Evolutionary conservation across 2,329 filamentous ascomycete genomes (phyloP).

Genomic region (Coleophoma crateriformis): DNA sequence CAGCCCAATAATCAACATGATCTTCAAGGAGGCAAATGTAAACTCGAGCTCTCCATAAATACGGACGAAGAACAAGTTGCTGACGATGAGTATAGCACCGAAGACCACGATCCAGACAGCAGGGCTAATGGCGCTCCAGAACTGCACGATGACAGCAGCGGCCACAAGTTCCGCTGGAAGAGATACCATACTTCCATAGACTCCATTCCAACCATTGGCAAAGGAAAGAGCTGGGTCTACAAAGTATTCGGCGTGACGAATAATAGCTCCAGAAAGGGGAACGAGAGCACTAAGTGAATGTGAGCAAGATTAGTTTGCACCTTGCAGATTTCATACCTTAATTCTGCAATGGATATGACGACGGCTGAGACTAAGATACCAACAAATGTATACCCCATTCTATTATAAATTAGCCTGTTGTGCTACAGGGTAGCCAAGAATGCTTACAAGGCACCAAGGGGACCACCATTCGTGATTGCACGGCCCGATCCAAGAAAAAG

Average conservation of each 20-base stretch:
- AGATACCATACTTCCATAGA: constrained; percentile 53
- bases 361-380: constrained; percentile 43
- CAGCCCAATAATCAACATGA: constrained; percentile 57
- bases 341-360: constrained; percentile 44
- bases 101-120: constrained; percentile 30
- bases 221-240: constrained; percentile 43
- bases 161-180: constrained; percentile 58
- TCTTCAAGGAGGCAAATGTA: constrained; percentile 44
- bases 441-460: constrained; percentile 38
- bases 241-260: constrained; percentile 40
- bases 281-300: constrained; percentile 29
- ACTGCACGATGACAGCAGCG: constrained; percentile 56
- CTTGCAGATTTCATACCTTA: constrained; percentile 26
- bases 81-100: constrained; percentile 27
- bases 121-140: constrained; percentile 52
- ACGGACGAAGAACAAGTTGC: constrained; percentile 31
- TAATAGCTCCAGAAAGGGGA: constrained; percentile 43
- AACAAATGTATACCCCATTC: constrained; percentile 42
- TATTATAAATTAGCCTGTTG: constrained; percentile 1
- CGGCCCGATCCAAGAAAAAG: constrained; percentile 46
- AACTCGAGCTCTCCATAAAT: constrained; percentile 44
- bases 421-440: neutral
- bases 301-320: neutral
- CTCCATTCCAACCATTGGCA: constrained; percentile 39
- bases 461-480: constrained; percentile 44